Evolutionary conservation across 2,329 filamentous ascomycete genomes (phyloP), one percentile per base, ranked within the genome.

Genomic region (Fusarium secorum): DNA sequence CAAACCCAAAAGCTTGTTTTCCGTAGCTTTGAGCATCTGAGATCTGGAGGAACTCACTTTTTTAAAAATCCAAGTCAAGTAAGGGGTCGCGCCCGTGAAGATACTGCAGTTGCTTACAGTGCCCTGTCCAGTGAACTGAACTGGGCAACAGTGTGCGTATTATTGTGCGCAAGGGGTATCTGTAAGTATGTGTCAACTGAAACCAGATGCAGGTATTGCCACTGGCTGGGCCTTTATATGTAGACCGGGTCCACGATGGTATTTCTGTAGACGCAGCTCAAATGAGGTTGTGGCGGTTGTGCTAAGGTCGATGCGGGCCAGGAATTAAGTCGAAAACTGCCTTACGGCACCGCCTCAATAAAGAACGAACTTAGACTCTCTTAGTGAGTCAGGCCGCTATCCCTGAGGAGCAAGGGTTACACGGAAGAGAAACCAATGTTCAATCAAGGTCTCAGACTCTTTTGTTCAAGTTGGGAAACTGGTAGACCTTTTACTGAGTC

Each of bases 281-380:
- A 22, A 35, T 20, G 44, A 42, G 44, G 49, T 63, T 64, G 61
- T 70, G 73, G 62, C 46, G 38, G 39, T 44, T 55, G 53, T 55
- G 38, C 51, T 67, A 59, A 36, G 48, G 18, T 20, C 18, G 62
- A 42, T 61, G 70, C 63, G 69, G 64, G 60, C 58, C 55, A 67
- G 35, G 45, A 41, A 66, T 33, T 33, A 41, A 26, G 18, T 30
- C 26, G 49, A 62, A 76, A 76, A 75, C 66, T 76, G 74, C 74
- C 74, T 74, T 66, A 60, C 38, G 32, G 74, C 72, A 76, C 74
- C 74, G 74, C 74, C 74, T 72, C 74, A 74, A 56, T 45, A 42
- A 30, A 26, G 38, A 36, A 38, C n/a, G 30, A 24, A 35, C 33
- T 61, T 48, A 44, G 28, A 18, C 42, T 38, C 51, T 52, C n/a